Evolutionary conservation across 345 rosid genomes (phyloP), one percentile per base, ranked within the genome.

Genomic region (Ceriops zippeliana): DNA sequence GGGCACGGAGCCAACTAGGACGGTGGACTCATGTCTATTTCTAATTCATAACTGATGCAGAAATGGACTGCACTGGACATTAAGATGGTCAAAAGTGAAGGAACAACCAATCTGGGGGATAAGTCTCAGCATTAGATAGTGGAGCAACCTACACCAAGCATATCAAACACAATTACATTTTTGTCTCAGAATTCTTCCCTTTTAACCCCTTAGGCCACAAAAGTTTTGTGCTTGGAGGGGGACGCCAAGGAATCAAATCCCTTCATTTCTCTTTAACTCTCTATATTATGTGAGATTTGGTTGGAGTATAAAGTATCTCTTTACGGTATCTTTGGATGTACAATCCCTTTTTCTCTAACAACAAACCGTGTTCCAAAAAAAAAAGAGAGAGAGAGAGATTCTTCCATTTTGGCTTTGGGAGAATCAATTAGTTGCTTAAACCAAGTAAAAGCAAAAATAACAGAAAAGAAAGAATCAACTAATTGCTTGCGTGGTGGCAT

Each of bases 381-480:
- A 2, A 38, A 38, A 38, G 0, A 7, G 0, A 5, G 0, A 5
- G 6, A 34, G 7, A 34, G 8, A 49, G 66, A 51, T 71, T 72
- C 80, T 69, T 66, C 65, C 65, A 51, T 30, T 63, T 22, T 9
- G 51, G 31, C 49, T 53, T 52, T 52, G 58, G 42, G 54, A 68
- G 65, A 72, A 76, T 75, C 72, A 49, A 79, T 42, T 31, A 22
- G 30, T 57, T 65, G 13, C 42, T 59, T 54, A 19, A 3, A 42
- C 49, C 34, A 6, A 16, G 62, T 46, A 16, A 46, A 65, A 58
- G 42, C 31, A 66, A 49, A 49, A 66, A 27, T 5, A 24, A 1
- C 22, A 53, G 26, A 53, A 53, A 24, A 54, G 28, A 27, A 22
- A 56, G 59, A 10, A 56, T 56, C 17, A 56, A 56, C 30, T 56